Conservation (phyloP, 805 yeast species). For the Candida rishiriensis region DNA sequence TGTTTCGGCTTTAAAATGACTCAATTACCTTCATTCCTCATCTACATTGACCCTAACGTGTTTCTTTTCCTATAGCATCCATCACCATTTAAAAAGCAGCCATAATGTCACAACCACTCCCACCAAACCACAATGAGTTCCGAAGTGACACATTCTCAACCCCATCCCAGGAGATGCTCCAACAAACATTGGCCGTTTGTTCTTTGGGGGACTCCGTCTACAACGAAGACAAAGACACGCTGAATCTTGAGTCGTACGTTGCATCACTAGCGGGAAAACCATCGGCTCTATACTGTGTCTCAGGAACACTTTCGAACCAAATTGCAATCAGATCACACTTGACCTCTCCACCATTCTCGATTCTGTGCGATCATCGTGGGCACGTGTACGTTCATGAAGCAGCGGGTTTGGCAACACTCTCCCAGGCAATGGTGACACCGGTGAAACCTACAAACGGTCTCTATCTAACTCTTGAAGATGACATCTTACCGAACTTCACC, state of each 20-base stretch:
- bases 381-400: constrained; percentile 84
- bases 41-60: no score
- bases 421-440: constrained; percentile 83
- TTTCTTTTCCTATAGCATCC: no score
- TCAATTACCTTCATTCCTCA: no score
- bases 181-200: constrained; percentile 45
- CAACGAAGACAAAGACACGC: constrained; percentile 70
- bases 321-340: constrained; percentile 71
- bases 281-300: constrained; percentile 74
- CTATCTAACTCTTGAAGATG: constrained; percentile 67
- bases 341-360: constrained; percentile 72
- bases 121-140: constrained; percentile 37
- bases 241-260: constrained; percentile 57
- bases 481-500: constrained; percentile 51
- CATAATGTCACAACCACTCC: neutral
- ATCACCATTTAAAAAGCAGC: no score
- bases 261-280: constrained; percentile 70
- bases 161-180: constrained; percentile 69
- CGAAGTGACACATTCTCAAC: constrained; percentile 85
- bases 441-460: constrained; percentile 70
- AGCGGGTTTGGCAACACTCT: constrained; percentile 79
- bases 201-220: constrained; percentile 83
- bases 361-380: constrained; percentile 76
- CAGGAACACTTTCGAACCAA: constrained; percentile 88
- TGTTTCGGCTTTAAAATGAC: no score